These are phyloP conservation scores for Zelopaecilomyces penicillatus DNA, from an alignment of 2,329 filamentous ascomycete genomes.

Conservation along the genomic window DNA sequence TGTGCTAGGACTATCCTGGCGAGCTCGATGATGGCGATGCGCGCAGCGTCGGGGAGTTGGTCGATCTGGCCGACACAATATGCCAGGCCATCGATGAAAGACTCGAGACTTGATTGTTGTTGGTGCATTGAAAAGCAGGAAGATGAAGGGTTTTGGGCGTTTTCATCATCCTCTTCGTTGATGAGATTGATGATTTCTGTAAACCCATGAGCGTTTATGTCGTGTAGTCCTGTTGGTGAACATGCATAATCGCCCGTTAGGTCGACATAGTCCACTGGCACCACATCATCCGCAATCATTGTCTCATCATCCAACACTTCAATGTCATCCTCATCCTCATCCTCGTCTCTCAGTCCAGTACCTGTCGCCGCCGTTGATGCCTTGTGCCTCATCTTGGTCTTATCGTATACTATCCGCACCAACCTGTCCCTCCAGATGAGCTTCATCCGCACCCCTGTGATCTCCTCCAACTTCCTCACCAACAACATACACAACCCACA, in stretches of 20 bases:
- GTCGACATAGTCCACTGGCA: constrained; percentile 12
- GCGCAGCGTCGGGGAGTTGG: constrained; percentile 16
- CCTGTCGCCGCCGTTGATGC: not conserved
- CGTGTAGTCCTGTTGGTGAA: not conserved
- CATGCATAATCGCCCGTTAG: constrained; percentile 9
- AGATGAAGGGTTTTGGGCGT: not conserved
- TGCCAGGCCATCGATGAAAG: constrained; percentile 20
- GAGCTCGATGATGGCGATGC: constrained; percentile 20
- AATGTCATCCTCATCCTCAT: not conserved
- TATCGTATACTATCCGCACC: constrained; percentile 18
- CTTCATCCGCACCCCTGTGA: constrained; percentile 19
- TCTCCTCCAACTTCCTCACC: constrained; percentile 14
- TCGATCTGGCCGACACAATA: constrained; percentile 25
- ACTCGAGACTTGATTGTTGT: not conserved
- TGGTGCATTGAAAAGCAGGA: not conserved
- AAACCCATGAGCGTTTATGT: too few species aligned
- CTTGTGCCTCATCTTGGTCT: not conserved
- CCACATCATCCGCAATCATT: constrained; percentile 8
- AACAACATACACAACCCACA: constrained; percentile 21
- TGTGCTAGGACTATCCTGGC: constrained; percentile 10
- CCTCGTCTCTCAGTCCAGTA: not conserved
- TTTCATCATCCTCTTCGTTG: not conserved
- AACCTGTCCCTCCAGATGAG: constrained; percentile 22
- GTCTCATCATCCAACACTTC: constrained; percentile 3
- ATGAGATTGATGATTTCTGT: constrained; percentile 8